Evolutionary conservation across 2,329 filamentous ascomycete genomes (phyloP).

Genomic region (Hirsutella minnesotensis): DNA sequence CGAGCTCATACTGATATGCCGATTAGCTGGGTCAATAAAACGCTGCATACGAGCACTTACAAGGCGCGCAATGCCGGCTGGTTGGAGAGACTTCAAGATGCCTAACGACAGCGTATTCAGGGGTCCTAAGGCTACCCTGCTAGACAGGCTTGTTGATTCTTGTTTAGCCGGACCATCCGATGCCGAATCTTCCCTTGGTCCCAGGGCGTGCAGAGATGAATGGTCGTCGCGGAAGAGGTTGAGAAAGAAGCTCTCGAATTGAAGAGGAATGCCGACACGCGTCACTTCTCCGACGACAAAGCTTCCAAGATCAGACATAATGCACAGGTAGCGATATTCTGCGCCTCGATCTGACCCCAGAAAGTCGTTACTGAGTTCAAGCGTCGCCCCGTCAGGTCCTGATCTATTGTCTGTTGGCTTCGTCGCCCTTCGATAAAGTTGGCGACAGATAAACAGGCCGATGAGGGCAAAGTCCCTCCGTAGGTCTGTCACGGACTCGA

Average conservation of each 20-base stretch:
- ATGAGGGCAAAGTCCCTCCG: conserved; percentile 27
- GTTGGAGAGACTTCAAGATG: conserved; percentile 23
- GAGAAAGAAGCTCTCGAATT: conserved; percentile 20
- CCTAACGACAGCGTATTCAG: conserved; percentile 25
- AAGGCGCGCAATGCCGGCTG: conserved; percentile 19
- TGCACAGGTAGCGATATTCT: conserved; percentile 23
- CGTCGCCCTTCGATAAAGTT: conserved; percentile 30
- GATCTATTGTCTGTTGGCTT: conserved; percentile 12
- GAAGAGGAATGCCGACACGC: conserved; percentile 19
- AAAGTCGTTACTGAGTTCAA: conserved; percentile 22
- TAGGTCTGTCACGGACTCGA: conserved; percentile 12
- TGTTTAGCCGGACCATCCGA: no score
- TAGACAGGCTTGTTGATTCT: no score
- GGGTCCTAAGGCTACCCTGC: conserved; percentile 18
- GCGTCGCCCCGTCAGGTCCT: conserved; percentile 8
- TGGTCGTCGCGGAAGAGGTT: conserved; percentile 24
- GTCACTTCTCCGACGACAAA: conserved; percentile 24
- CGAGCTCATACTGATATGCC: conserved; percentile 19
- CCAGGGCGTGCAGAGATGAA: conserved; percentile 8
- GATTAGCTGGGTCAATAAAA: conserved; percentile 2
- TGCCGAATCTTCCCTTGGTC: conserved; percentile 3
- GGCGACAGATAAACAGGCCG: conserved; percentile 22
- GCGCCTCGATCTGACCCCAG: conserved; percentile 12
- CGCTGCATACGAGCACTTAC: conserved; percentile 13
- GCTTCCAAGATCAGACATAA: conserved; percentile 22